Base-by-base conservation (phyloP, 1,284 basidiomycete species). In the Sporisorium exsertum region DNA sequence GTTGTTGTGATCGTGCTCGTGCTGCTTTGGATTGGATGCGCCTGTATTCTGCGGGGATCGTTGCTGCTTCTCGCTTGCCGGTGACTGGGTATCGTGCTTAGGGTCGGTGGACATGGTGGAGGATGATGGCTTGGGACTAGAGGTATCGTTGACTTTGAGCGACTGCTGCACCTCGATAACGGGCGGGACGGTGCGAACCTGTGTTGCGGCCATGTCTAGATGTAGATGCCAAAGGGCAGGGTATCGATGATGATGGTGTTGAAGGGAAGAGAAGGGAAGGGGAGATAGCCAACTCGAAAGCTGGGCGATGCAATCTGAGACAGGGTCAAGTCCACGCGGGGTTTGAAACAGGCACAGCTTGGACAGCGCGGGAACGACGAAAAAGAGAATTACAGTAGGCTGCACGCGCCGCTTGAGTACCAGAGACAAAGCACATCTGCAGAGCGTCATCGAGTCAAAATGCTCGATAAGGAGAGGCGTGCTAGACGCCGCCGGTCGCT, bases 111-210 rank as follows among this genome's bases (percentile, higher is more conserved):
- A 56, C 51, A 40, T 42, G 37, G 52, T 43, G 43, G 55, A 47
- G 26, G 27, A 7, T 1, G 54, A 37, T 50, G 18, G 33, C 56
- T 43, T 27, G 9, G 16, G 24, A 18, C 24, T 42, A 42, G 50
- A 26, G 51, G 35, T 49, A 51, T 67, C 49, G 40, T 54, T 45
- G 50, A 2, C 12, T 16, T 35, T 45, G 29, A 24, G 42, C 20
- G 58, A 45, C 33, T 59, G 58, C 46, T 69, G 55, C 15, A 40
- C 65, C 46, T 69, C 51, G 49, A 74, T 52, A 35, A 63, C 66
- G 12, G 72, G 72, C 2, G 72, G 72, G 5, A 64, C 32, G 18
- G 72, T 74, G 4, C 66, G 72, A 9, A 74, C 72, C 57, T 69
- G 54, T n/a, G 62, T 58, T 2, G 58, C 16, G 5, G 68, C 52